A percentile compares a stretch with the other conserved stretches of the same genome.
Evolutionary conservation across 768 basidiomycete species (phyloP).

Genomic region (Lanmaoa pseudosensibilis): DNA sequence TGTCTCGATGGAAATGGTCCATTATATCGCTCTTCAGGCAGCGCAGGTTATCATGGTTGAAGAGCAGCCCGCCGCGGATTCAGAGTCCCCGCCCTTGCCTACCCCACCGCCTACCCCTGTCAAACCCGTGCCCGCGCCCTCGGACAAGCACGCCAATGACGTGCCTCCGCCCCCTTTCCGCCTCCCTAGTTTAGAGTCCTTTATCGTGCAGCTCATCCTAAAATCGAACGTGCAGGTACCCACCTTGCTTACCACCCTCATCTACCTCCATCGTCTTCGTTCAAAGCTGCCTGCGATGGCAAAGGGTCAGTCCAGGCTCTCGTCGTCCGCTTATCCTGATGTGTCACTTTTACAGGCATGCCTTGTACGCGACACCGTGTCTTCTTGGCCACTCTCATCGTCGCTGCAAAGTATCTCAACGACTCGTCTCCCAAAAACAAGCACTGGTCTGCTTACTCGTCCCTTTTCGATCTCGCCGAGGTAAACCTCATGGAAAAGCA

Average conservation of each 20-base stretch:
- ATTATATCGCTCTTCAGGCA: slow-evolving; percentile 78
- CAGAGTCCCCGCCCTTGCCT: slow-evolving; percentile 40
- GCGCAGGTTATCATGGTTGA: slow-evolving; percentile 73
- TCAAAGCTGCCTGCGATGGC: slow-evolving; percentile 77
- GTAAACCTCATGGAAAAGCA: slow-evolving; percentile 98
- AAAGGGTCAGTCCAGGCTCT: slow-evolving; percentile 58
- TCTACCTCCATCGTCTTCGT: slow-evolving; percentile 88
- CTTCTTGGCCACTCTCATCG: slow-evolving; percentile 94
- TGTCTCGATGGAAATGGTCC: slow-evolving; percentile 83
- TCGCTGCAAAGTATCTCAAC: slow-evolving; percentile 95
- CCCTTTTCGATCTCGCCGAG: slow-evolving; percentile 72
- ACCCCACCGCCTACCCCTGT: slow-evolving; percentile 72
- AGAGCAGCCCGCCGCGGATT: slow-evolving; percentile 40
- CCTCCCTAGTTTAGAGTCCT: slow-evolving; percentile 74
- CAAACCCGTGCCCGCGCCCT: slow-evolving; percentile 40
- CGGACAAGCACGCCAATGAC: slow-evolving; percentile 33
- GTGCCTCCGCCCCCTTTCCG: slow-evolving; percentile 23
- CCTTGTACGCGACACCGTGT: slow-evolving; percentile 93
- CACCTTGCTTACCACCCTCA: slow-evolving; percentile 85
- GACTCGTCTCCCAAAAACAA: slow-evolving; percentile 94
- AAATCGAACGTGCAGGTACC: slow-evolving; percentile 87
- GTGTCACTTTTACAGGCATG: slow-evolving; percentile 47
- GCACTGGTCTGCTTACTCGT: slow-evolving; percentile 85
- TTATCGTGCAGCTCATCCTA: slow-evolving; percentile 78
- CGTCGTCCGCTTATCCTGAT: slow-evolving; percentile 9